phyloP scores from a whole-genome alignment of 495 filamentous ascomycete genomes.

The Chaetomium cochliodes region DNA sequence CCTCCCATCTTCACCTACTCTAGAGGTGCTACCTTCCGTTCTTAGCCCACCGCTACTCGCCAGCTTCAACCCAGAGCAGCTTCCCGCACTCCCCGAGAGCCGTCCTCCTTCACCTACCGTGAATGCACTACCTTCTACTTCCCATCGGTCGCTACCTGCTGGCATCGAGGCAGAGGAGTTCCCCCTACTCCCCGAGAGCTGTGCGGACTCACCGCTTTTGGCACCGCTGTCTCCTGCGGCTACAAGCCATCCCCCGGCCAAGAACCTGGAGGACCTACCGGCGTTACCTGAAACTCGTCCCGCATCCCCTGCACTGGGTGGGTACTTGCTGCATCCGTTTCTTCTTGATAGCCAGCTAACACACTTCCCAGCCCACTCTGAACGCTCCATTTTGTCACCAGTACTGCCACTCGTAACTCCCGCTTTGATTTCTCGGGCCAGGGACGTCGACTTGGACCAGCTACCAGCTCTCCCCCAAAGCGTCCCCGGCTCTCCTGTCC shows the following conservation, averaged over 20 bases:
- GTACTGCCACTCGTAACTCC: neutral
- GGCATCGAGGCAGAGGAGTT: neutral
- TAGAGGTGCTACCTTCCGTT: neutral
- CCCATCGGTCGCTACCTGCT: too few relatives aligned
- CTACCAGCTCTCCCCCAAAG: slow-evolving; percentile 15
- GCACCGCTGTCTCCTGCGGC: neutral
- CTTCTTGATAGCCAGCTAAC: neutral
- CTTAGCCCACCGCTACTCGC: neutral
- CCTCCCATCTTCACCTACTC: neutral
- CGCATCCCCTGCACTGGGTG: neutral
- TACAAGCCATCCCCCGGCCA: neutral
- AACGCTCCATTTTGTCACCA: neutral
- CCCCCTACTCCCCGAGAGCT: slow-evolving; percentile 15
- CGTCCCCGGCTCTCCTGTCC: neutral
- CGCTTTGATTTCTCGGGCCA: neutral
- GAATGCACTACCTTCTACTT: too few relatives aligned
- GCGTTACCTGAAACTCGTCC: slow-evolving; percentile 12
- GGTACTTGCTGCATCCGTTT: neutral
- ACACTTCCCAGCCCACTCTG: neutral
- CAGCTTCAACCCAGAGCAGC: neutral
- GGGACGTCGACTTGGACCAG: neutral
- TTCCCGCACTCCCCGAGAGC: too few relatives aligned
- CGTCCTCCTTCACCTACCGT: too few relatives aligned
- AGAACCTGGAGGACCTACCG: neutral
- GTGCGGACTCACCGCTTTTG: neutral